Base-by-base conservation (phyloP, 2,329 filamentous ascomycete genomes). In the Aspergillus thermomutatus region DNA sequence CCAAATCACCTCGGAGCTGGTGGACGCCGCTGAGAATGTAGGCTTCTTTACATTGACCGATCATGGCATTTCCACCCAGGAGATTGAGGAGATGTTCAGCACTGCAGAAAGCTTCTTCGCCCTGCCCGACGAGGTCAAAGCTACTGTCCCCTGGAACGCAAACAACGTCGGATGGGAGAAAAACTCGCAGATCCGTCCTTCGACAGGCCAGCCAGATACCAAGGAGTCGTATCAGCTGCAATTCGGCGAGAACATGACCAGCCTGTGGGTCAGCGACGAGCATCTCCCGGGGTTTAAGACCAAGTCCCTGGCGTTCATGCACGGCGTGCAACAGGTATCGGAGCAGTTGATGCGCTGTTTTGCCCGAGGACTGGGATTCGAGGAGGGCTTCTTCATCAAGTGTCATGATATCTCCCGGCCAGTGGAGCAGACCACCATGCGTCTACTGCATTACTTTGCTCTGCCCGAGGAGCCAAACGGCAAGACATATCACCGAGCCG, bases 221-320 rank as follows among this genome's bases (percentile, higher is more conserved):
- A 87, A 87, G 63, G 84, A 87, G 68, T 83, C 80, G 10, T 85
- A 86, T 65, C 84, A 87, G 67, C 73, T 87, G 69, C 84, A 87
- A 64, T 86, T 84, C 59, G 82, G 84, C n/a, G 73, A 74, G 50
- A 79, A 77, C 55, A 82, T 83, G 78, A 68, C 77, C 11, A 77
- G 75, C 47, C 71, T 74, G 57, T 87, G 84, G 84, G 73, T 85
- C 10, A 63, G 69, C 40, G 79, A 84, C 7, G 61, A 68, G 0
- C 61, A 73, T n/a, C n/a, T n/a, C n/a, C n/a, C n/a, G n/a, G n/a
- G n/a, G n/a, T n/a, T n/a, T n/a, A n/a, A n/a, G n/a, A n/a, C n/a
- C n/a, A n/a, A n/a, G n/a, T n/a, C n/a, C n/a, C 68, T 82, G 1
- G 60, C 60, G 1, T 87, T 87, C 69, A 87, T 87, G 83, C 70